Conservation (phyloP, 176 grass and related monocot genomes). For the Triticum timopheevii region DNA sequence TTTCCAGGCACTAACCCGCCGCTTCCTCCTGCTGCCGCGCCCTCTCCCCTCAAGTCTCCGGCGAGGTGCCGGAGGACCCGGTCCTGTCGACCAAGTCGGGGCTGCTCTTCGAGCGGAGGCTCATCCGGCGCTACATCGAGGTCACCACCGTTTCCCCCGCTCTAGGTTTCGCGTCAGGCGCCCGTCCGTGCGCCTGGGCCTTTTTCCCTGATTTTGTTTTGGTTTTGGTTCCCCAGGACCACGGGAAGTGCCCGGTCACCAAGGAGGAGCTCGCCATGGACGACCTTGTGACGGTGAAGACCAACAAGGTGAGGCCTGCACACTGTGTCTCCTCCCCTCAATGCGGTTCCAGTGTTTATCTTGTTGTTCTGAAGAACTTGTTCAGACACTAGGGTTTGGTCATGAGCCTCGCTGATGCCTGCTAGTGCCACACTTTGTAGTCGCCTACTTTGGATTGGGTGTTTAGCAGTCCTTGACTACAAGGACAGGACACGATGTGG, state of each 20-base stretch:
- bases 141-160: slow-evolving; percentile 11
- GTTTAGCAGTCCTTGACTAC: neutral
- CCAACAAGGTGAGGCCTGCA: slow-evolving; percentile 65
- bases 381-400: neutral
- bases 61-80: slow-evolving; percentile 94
- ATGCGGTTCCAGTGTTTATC: neutral
- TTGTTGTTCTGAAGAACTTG: neutral
- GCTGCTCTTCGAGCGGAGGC: slow-evolving; percentile 80
- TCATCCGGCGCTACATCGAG: slow-evolving; percentile 82
- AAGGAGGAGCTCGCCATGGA: slow-evolving; percentile 89
- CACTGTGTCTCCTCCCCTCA: neutral
- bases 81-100: slow-evolving; percentile 95
- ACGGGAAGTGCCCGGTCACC: slow-evolving; percentile 90
- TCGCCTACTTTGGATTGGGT: neutral
- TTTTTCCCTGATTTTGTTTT: neutral
- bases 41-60: slow-evolving; percentile 58
- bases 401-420: neutral
- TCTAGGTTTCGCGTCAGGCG: neutral
- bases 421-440: neutral
- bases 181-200: neutral
- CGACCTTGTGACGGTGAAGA: slow-evolving; percentile 83
- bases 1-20: neutral
- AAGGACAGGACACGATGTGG: neutral
- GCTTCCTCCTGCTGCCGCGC: neutral
- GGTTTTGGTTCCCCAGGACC: slow-evolving; percentile 42